Conservation (phyloP, 257 asterid species). For the Solanum neorickii region DNA sequence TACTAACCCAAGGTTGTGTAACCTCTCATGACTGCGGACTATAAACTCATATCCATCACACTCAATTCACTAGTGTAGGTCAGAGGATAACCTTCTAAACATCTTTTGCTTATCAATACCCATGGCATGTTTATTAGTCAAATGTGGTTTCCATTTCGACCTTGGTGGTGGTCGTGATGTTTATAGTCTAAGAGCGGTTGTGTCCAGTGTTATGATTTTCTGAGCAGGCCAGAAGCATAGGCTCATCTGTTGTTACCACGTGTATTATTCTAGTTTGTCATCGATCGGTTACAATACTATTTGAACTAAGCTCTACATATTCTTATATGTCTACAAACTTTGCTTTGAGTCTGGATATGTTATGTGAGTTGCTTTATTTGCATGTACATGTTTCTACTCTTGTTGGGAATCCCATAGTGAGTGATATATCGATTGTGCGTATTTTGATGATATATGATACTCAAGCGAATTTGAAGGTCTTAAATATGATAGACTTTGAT, state of each 20-base stretch:
- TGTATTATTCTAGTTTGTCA: neutral
- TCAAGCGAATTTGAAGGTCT: neutral
- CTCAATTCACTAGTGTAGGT: neutral
- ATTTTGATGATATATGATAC: neutral
- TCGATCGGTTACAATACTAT: neutral
- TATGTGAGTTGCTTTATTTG: neutral
- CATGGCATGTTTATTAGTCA: neutral
- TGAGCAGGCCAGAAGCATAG: neutral
- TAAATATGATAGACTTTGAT: neutral
- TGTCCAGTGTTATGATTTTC: neutral
- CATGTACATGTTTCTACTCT: neutral
- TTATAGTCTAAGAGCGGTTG: neutral
- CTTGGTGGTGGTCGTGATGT: neutral
- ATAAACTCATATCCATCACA: neutral
- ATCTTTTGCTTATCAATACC: neutral
- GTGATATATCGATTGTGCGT: neutral
- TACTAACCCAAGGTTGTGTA: neutral
- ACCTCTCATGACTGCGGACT: neutral
- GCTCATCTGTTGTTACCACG: neutral
- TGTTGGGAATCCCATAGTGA: neutral
- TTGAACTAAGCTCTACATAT: neutral
- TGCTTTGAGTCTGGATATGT: neutral
- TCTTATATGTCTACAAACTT: neutral
- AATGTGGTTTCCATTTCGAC: neutral
- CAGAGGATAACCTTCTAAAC: neutral